Base-by-base conservation (phyloP, 805 yeast genomes). In the Starmerella sp. region DNA sequence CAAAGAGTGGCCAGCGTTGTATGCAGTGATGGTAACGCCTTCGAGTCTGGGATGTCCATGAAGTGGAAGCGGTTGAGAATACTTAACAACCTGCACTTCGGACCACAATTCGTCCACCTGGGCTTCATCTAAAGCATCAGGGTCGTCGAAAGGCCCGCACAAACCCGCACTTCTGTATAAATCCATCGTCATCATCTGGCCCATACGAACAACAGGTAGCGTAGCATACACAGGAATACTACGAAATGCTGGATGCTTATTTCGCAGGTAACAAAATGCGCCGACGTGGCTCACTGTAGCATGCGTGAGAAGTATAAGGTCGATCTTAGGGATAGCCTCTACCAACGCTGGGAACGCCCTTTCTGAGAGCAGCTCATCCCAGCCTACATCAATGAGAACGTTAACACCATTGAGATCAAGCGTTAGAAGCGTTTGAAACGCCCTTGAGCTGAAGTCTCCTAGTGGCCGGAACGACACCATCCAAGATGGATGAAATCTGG, bases 1-100 rank as follows among this genome's bases (percentile, higher is more conserved):
- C 32, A 93, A 75, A 0, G 95, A 76, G 65, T 87, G 96, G 4
- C 99, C 99, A 0, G 97, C 83, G 67, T 86, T 89, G 62, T 82
- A 81, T 0, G 97, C 95, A 0, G 95, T 82, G 28, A 91, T 71
- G 38, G 54, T 41, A 83, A 67, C 35, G 15, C 64, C 61, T n/a
- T 60, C 54, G 28, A 58, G 53, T 13, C 48, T 38, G 3, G 60
- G 54, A 15, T 31, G 47, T 46, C 53, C 51, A 44, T 54, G 56
- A 35, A 62, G 49, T 15, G 54, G 55, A 30, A 58, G 35, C 2
- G 86, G 78, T 67, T 93, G 98, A 0, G 89, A 78, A 66, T 83
- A 89, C 63, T 90, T 91, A 49, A 93, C 71, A 1, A 84, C 71
- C 5, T 68, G 73, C 5, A 91, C 76, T 46, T 74, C 76, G 66